Evolutionary conservation across 768 basidiomycete genomes (phyloP), one percentile per base, ranked within the genome.

Genomic region (Termitomyces sp.): DNA sequence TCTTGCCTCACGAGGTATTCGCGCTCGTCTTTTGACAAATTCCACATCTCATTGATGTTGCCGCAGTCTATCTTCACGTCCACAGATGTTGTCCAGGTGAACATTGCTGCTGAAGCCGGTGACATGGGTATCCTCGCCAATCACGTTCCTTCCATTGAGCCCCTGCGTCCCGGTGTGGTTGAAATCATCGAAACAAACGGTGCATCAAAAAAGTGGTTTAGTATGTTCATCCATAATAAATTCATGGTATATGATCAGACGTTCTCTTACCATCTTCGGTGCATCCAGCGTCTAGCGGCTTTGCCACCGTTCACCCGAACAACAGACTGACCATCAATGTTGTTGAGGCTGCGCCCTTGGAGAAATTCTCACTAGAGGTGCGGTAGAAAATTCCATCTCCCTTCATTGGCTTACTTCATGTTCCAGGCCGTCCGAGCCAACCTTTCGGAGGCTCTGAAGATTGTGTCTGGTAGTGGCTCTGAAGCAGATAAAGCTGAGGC

Each of bases 101-200:
- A 98, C 77, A 77, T 98, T 65, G 77, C 94, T 35, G 97, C 94
- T 40, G 91, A 87, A 54, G 87, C 92, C 3, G 97, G 97, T 67
- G 95, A 98, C 74, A 98, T 98, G 94, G 97, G 97, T 79, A 91
- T 99, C 66, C 86, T 99, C 59, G 93, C 96, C 65, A 97, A 96
- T 81, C 97, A 99, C 75, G 94, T 98, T 54, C 89, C 97, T 30
- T 90, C 94, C n/a, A 89, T 98, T 57, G 97, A 99, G 73, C 81
- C 96, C 47, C 80, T 99, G 54, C 90, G 91, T 68, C 89, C 97
- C 41, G 97, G 97, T 70, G 80, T 98, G 56, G 79, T 99, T 52
- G 97, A 99, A 74, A 88, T 99, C 63, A 84, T 98, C 62, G 96
- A 98, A 76, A 75, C 85, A 11, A 79, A 77, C 51, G 82, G 81